Conservation (phyloP, 2,329 filamentous ascomycete species). For the Cladophialophora exuberans region DNA sequence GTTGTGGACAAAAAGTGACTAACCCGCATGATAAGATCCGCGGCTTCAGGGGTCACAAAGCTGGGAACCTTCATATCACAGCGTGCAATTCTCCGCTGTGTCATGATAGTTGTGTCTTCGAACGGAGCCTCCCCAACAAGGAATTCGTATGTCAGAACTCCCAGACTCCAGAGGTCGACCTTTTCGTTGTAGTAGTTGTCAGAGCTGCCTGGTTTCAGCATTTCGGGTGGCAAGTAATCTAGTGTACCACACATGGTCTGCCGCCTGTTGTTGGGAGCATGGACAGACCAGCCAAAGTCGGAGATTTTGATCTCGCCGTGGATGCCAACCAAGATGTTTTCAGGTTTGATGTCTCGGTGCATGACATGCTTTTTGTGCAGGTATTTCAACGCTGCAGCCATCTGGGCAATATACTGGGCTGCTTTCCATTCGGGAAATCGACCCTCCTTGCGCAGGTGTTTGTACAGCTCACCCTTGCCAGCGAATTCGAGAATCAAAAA, state of each 20-base stretch:
- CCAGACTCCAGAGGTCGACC: constrained; percentile 94
- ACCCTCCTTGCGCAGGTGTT: constrained; percentile 77
- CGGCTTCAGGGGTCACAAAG: constrained; percentile 88
- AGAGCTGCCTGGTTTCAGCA: constrained; percentile 79
- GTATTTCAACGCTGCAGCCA: constrained; percentile 87
- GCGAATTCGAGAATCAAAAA: constrained; percentile 88
- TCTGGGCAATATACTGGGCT: constrained; percentile 84
- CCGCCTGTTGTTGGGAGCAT: constrained; percentile 90
- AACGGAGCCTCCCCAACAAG: constrained; percentile 95
- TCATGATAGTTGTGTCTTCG: constrained; percentile 94
- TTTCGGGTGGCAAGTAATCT: constrained; percentile 97
- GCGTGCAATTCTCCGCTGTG: constrained; percentile 82
- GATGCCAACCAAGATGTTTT: constrained; percentile 94
- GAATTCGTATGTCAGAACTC: constrained; percentile 95
- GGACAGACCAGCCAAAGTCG: constrained; percentile 98
- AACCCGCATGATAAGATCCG: constrained; percentile 89
- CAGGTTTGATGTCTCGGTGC: constrained; percentile 95
- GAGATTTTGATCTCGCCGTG: constrained; percentile 99
- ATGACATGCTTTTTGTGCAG: constrained; percentile 97
- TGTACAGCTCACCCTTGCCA: constrained; percentile 84
- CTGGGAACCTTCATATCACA: constrained; percentile 91
- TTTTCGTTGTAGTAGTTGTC: constrained; percentile 94
- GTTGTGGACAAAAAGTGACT: constrained; percentile 37
- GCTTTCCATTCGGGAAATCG: constrained; percentile 85
- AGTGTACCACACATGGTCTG: constrained; percentile 97